Evolutionary conservation across 2,329 filamentous ascomycete genomes (phyloP), one percentile per base, ranked within the genome.

Genomic region (Hypoxylon sp.): DNA sequence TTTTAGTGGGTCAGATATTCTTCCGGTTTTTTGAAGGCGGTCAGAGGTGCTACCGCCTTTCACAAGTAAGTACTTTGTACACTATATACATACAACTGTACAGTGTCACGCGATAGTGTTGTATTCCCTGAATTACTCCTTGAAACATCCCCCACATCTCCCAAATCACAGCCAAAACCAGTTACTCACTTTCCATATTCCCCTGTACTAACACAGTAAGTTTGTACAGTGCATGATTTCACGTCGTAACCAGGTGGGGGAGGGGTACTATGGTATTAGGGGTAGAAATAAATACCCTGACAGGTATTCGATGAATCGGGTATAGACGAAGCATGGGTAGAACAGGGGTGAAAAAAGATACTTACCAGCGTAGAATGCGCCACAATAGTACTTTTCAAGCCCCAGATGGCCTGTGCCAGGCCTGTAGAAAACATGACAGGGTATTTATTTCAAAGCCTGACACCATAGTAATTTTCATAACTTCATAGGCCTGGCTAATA

Each of bases 1-100:
- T 59, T 72, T 73, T 75, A 71, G 74, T 75, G 75, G 75, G 65
- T 43, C 74, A 25, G 13, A 13, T 5, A 63, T 72, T 71, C 56
- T 66, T 51, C 70, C 72, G 68, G 30, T 28, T 38, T 68, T 59
- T 61, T 25, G 36, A 63, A 61, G 67, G 71, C 69, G 69, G 69
- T 69, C 36, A 57, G 21, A n/a, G 2, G 1, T n/a, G 10, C 14
- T 45, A 67, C 61, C 61, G 58, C 61, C 45, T 38, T 60, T 28
- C 30, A 45, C 3, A 52, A 30, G 21, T 49, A 41, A n/a, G 48
- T 65, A 50, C 9, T 2, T 41, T 38, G 19, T 41, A 38, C 25
- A 55, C 2, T 55, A 10, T 30, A 9, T 14, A 19, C 6, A 30
- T 43, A 28, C 30, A 23, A 23, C 34, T 49, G 23, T 51, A 66